A percentile compares a stretch with the other conserved stretches of the same genome.
These are phyloP conservation scores for Sedum album DNA, from an alignment of 164 flowering plant species.

Conservation along the genomic window DNA sequence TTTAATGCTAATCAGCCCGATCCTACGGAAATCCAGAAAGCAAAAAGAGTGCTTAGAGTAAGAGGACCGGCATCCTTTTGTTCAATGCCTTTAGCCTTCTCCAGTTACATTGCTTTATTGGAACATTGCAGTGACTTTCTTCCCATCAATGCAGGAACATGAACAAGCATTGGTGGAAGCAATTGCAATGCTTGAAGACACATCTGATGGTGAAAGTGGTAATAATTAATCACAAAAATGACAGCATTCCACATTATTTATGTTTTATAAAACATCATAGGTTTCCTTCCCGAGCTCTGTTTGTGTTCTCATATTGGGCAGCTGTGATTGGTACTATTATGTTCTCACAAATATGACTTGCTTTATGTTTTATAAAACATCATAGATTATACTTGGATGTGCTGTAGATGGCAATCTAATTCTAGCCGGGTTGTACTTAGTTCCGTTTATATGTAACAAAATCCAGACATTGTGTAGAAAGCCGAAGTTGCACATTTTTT, in stretches of 20 bases:
- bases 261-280: background rate
- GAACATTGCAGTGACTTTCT: background rate
- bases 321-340: background rate
- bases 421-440: background rate
- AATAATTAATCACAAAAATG: slow-evolving; percentile 28
- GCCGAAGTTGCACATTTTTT: background rate
- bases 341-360: background rate
- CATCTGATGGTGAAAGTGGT: slow-evolving; percentile 55
- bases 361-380: background rate
- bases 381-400: background rate
- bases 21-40: slow-evolving; percentile 50
- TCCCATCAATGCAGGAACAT: slow-evolving; percentile 28
- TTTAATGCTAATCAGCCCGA: slow-evolving; percentile 46
- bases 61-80: slow-evolving; percentile 13
- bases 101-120: background rate
- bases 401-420: background rate
- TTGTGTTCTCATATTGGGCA: background rate
- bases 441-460: background rate
- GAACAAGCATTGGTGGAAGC: slow-evolving; percentile 39
- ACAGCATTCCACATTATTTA: slow-evolving; percentile 1
- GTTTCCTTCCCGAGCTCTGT: background rate
- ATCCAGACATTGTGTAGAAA: background rate
- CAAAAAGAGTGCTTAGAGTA: slow-evolving; percentile 55
- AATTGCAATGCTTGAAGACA: slow-evolving; percentile 39
- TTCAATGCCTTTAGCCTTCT: background rate